These are phyloP conservation scores for Penicillium malachiteum DNA, from an alignment of 495 filamentous ascomycete genomes.

Conservation along the genomic window DNA sequence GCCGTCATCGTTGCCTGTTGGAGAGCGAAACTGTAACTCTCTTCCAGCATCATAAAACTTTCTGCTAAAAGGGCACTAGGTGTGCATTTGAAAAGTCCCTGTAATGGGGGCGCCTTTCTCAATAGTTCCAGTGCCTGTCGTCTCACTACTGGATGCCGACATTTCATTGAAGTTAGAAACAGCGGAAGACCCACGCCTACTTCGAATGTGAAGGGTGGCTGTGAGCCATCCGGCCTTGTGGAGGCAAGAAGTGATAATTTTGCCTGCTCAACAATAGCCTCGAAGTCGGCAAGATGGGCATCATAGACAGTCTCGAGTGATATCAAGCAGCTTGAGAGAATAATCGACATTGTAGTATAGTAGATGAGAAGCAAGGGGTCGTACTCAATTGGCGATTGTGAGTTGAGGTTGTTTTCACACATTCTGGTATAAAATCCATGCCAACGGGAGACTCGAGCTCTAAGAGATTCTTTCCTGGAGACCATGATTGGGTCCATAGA, in stretches of 20 bases:
- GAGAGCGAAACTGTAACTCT: conserved; percentile 5
- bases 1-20: background rate
- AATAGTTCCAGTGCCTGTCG: conserved; percentile 27
- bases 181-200: conserved; percentile 24
- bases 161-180: conserved; percentile 27
- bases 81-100: conserved; percentile 25
- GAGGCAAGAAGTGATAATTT: conserved; percentile 14
- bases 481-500: conserved; percentile 4
- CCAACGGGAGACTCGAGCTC: conserved; percentile 10
- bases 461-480: conserved; percentile 7
- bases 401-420: background rate
- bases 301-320: conserved; percentile 19
- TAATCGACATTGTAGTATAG: conserved; percentile 12
- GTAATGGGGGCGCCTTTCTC: conserved; percentile 18
- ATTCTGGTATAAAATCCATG: conserved; percentile 6
- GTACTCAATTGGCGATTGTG: background rate
- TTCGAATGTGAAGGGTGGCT: conserved; percentile 34
- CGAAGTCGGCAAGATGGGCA: conserved; percentile 21
- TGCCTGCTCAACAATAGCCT: conserved; percentile 28
- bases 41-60: conserved; percentile 24
- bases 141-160: conserved; percentile 26
- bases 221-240: conserved; percentile 18
- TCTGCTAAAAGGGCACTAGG: conserved; percentile 15
- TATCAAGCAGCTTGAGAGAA: conserved; percentile 10
- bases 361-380: conserved; percentile 17